A percentile compares a stretch with the other conserved stretches of the same genome.
Conservation (phyloP, 1,284 basidiomycete genomes). For the Schizophyllum commune region DNA sequence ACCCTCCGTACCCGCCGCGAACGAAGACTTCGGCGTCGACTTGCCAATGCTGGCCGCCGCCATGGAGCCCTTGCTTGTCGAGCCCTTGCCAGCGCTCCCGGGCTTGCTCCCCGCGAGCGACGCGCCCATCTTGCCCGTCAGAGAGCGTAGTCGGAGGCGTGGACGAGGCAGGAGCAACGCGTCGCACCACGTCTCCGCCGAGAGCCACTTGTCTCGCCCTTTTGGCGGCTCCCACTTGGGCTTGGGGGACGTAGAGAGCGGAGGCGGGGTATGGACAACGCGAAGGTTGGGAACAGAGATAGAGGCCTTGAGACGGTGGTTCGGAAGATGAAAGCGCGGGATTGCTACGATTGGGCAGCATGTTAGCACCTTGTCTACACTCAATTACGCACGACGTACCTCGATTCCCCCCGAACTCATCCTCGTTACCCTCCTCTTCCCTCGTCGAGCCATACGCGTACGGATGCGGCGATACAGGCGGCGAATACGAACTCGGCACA, state of each 20-base stretch:
- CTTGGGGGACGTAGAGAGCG: conserved; percentile 1
- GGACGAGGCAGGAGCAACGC: conserved; percentile 68
- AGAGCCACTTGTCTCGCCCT: conserved; percentile 55
- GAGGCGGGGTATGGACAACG: conserved; percentile 9
- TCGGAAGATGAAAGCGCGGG: neutral
- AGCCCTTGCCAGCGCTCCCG: neutral
- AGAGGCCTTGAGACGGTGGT: conserved; percentile 36
- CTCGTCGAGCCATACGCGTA: neutral
- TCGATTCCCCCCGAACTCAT: neutral
- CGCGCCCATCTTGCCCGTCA: conserved; percentile 11
- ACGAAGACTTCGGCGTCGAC: neutral
- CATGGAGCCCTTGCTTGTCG: neutral
- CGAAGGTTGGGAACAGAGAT: conserved; percentile 59
- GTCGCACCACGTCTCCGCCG: conserved; percentile 73
- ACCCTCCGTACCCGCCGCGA: neutral
- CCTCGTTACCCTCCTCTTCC: neutral
- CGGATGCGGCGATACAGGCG: neutral
- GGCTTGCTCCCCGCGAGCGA: neutral
- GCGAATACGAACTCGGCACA: neutral
- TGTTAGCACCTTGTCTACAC: neutral
- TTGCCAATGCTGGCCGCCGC: too few relatives aligned
- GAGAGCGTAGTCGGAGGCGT: conserved; percentile 42
- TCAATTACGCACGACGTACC: neutral
- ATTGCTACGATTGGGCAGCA: neutral
- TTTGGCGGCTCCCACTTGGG: conserved; percentile 15